Conservation (phyloP, 345 rosid genomes). For the Ceriops tagal region DNA sequence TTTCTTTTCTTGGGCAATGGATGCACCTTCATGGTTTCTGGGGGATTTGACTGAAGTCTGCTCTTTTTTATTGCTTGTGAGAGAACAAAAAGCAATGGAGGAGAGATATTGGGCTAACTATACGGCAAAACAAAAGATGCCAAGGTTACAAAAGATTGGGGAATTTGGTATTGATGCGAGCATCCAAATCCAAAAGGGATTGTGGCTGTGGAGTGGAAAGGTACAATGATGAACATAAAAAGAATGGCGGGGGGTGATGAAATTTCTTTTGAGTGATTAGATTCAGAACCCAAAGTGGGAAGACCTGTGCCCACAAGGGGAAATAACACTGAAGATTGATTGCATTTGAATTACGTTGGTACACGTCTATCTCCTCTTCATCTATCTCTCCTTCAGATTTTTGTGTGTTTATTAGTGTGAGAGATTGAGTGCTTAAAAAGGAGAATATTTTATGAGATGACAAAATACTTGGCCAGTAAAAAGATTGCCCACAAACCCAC, state of each 20-base stretch:
- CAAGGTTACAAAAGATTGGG: constrained; percentile 14
- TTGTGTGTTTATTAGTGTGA: background rate
- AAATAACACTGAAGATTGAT: background rate
- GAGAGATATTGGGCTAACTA: constrained; percentile 19
- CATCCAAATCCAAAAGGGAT: constrained; percentile 36
- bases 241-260: background rate
- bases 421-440: background rate
- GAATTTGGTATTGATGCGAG: constrained; percentile 20
- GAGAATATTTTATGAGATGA: background rate
- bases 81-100: constrained; percentile 9
- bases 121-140: constrained; percentile 26
- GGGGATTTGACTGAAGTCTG: background rate
- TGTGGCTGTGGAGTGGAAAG: constrained; percentile 11
- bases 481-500: background rate
- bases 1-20: constrained; percentile 60
- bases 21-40: constrained; percentile 62
- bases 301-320: background rate
- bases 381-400: background rate
- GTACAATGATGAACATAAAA: background rate
- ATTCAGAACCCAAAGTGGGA: background rate
- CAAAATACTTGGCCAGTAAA: background rate
- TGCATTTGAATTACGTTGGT: background rate
- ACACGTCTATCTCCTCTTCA: background rate
- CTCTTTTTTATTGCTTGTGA: background rate
- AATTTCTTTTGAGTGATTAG: background rate